Base-by-base conservation (phyloP, 179 eudicot species). In the Beta lomatogona region DNA sequence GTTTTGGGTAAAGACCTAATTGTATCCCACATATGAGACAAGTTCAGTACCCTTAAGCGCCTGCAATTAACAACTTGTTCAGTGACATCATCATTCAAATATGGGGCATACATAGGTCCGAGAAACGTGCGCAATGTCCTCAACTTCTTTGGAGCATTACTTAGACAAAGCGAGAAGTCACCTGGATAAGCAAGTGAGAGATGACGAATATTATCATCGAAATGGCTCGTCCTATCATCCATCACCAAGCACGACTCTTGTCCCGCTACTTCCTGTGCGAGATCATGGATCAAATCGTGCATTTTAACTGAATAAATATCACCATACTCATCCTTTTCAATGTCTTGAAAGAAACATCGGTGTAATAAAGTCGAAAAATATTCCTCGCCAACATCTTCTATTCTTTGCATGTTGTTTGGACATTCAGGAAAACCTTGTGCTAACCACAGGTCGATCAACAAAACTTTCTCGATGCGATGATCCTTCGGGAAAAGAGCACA, bases 401-500 rank as follows among this genome's bases (percentile, higher is more conserved):
- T 1, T 6, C 19, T 55, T 7, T 14, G 25, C 1, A 25, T 28
- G 14, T 77, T 57, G 19, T 60, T 57, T 5, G 31, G 18, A n/a
- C 13, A 19, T 7, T 71, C 73, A 73, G 78, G 60, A 21, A 22
- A 78, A 0, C 85, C 79, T 4, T 83, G 79, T 18, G 79, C 82
- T 10, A 73, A 53, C 85, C 85, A 83, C 12, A 83, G 15, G 6
- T 9, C 9, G 58, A 83, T 65, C 75, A 83, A 55, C 1, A 14
- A 6, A 0, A 44, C 8, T 74, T 63, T 73, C 8, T 15, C 0
- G 13, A 82, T 61, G 0, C 0, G 3, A 12, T 44, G 25, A 55
- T 73, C 82, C 76, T 83, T 73, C 0, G 85, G 85, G 65, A 73
- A 83, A 18, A 83, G 54, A 2, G 82, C 76, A 57, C 82, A 83